Base-by-base conservation (phyloP, 2,329 filamentous ascomycete genomes). In the Diaporthe capsici region DNA sequence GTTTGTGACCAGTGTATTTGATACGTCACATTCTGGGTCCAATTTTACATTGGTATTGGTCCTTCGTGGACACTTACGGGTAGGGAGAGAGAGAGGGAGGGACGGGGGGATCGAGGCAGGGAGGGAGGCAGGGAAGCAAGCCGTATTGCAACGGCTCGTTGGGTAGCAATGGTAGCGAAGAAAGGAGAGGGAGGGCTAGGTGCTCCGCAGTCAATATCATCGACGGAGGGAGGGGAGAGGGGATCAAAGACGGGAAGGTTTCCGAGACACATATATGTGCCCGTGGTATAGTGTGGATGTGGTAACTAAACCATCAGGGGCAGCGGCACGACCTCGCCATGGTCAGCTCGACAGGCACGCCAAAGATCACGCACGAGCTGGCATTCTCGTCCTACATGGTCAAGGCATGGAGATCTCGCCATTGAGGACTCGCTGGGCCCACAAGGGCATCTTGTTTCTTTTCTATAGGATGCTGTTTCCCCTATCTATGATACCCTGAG, bases 191-290 rank as follows among this genome's bases (percentile, higher is more conserved):
- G 34, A 55, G 47, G 65, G 28, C 22, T n/a, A 70, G 31, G 42
- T 70, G 34, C 34, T 70, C 65, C 65, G 49, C 47, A 70, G 49
- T 42, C 49, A 55, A 70, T 55, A 55, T 42, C 49, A 55, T 68
- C n/a, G 17, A 70, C 47, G 34, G 34, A 70, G 65, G 47, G 47
- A 42, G 34, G 65, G 47, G n/a, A 53, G 15, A 39, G 49, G 47
- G 47, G 49, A 22, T 55, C 34, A 53, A 53, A 39, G 65, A 70
- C 65, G 65, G 65, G 65, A 70, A 70, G 49, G 28, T n/a, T 70
- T 53, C 65, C 65, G 65, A 55, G 49, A 70, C 65, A 65, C 61
- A 70, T 70, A 70, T 70, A 70, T 55, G 65, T 70, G 65, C 65
- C 34, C 49, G 65, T 55, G 65, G 65, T 70, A 70, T 70, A 55